These are phyloP conservation scores for Puccinia horiana DNA, from an alignment of 1,284 basidiomycete genomes.

Conservation along the genomic window DNA sequence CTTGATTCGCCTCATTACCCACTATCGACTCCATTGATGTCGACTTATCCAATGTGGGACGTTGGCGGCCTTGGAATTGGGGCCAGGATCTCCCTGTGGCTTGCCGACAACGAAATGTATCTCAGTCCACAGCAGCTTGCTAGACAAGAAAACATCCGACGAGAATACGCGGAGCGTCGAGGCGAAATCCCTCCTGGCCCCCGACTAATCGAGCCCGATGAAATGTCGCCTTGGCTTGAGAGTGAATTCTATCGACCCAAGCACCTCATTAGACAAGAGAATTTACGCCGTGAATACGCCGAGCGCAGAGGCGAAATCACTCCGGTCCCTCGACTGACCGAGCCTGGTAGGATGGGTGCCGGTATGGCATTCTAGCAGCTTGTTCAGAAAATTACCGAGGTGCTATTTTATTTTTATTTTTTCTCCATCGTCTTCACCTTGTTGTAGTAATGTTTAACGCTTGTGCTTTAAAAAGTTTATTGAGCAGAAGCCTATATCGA, in stretches of 20 bases:
- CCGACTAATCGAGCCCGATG: slow-evolving; percentile 22
- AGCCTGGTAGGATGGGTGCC: slow-evolving; percentile 23
- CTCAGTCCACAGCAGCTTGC: slow-evolving; percentile 14
- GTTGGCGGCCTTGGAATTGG: slow-evolving; percentile 45
- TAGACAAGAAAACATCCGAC: slow-evolving; percentile 25
- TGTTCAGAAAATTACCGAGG: slow-evolving; percentile 7
- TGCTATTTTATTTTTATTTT: background rate
- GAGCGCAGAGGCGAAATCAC: slow-evolving; percentile 43
- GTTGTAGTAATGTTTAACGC: background rate
- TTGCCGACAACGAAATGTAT: background rate
- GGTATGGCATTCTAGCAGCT: background rate
- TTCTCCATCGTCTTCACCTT: background rate
- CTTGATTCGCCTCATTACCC: slow-evolving; percentile 35
- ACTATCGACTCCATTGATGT: slow-evolving; percentile 22
- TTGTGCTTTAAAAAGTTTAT: background rate
- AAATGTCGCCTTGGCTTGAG: background rate
- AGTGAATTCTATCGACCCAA: slow-evolving; percentile 1
- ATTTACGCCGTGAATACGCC: slow-evolving; percentile 42
- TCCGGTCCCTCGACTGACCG: slow-evolving; percentile 35
- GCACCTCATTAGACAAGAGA: slow-evolving; percentile 16
- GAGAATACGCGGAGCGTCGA: slow-evolving; percentile 43
- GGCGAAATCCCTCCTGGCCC: slow-evolving; percentile 45
- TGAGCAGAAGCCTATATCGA: background rate
- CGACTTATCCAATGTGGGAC: slow-evolving; percentile 46
- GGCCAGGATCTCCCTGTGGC: slow-evolving; percentile 40